These are phyloP conservation scores for Cardamine resedifolia DNA, from an alignment of 345 rosid genomes.

Conservation along the genomic window DNA sequence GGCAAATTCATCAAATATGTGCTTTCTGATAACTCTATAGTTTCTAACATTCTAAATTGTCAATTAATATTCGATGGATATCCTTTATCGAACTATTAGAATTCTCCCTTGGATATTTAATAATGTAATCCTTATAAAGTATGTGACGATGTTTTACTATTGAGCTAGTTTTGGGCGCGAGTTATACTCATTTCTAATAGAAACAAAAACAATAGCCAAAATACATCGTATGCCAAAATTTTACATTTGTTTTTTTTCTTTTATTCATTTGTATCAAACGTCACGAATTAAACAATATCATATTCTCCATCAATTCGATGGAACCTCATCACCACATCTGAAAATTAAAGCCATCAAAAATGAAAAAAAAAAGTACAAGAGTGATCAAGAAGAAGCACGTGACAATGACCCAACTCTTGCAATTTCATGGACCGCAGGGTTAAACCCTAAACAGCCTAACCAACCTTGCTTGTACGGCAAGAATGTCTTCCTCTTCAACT, in stretches of 20 bases:
- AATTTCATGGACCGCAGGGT: conserved; percentile 60
- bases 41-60: neutral
- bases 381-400: conserved; percentile 48
- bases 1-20: neutral
- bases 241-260: neutral
- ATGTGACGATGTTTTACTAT: too few species aligned
- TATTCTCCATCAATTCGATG: conserved; percentile 22
- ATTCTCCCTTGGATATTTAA: too few species aligned
- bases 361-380: conserved; percentile 1
- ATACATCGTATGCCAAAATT: neutral
- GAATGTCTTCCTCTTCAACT: conserved; percentile 76
- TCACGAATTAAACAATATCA: conserved; percentile 18
- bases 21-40: neutral
- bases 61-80: neutral
- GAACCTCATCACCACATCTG: neutral
- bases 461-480: conserved; percentile 92
- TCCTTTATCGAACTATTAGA: conserved; percentile 6
- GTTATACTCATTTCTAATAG: too few species aligned
- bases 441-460: conserved; percentile 88
- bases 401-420: conserved; percentile 72
- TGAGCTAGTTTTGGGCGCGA: too few species aligned
- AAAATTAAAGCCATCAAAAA: conserved; percentile 35
- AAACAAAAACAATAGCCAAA: neutral
- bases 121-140: too few species aligned
- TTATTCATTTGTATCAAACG: conserved; percentile 2